Evolutionary conservation across 108 stramenopile genomes (phyloP).

Genomic region (Conticribra guillardii): DNA sequence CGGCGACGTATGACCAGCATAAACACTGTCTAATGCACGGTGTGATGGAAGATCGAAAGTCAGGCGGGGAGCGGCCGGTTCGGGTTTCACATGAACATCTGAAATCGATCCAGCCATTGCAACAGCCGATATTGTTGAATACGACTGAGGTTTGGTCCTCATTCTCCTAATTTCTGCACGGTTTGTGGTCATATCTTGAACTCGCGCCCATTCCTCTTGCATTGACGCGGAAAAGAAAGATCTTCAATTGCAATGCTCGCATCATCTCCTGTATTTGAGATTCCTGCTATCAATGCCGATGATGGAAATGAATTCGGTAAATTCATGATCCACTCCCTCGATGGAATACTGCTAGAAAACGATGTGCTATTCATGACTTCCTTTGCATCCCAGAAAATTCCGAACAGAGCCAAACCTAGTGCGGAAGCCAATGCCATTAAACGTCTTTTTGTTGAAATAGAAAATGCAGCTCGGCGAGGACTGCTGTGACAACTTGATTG

Average conservation of each 20-base stretch:
- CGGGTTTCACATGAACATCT: neutral
- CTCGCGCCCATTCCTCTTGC: conserved; percentile 22
- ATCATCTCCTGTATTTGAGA: neutral
- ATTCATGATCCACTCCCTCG: conserved; percentile 29
- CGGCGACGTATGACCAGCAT: neutral
- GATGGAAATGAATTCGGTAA: conserved; percentile 16
- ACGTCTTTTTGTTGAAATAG: conserved; percentile 10
- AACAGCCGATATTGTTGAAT: neutral
- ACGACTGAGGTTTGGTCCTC: conserved; percentile 26
- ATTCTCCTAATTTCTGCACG: conserved; percentile 24
- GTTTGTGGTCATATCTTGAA: conserved; percentile 8
- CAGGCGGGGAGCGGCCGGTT: conserved; percentile 14
- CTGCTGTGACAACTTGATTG: neutral
- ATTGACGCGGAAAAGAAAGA: conserved; percentile 25
- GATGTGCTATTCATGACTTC: conserved; percentile 14
- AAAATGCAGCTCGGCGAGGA: neutral
- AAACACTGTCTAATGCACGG: conserved; percentile 18
- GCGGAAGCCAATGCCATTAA: conserved; percentile 12
- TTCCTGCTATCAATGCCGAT: neutral
- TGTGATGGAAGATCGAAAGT: conserved; percentile 36
- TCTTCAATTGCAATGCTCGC: neutral
- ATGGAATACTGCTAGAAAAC: neutral
- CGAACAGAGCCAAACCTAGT: conserved; percentile 17
- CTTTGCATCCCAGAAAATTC: conserved; percentile 20
- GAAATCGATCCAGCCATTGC: neutral